These are phyloP conservation scores for Musa acuminata DNA, from an alignment of 176 grass and related monocot genomes.

Conservation along the genomic window DNA sequence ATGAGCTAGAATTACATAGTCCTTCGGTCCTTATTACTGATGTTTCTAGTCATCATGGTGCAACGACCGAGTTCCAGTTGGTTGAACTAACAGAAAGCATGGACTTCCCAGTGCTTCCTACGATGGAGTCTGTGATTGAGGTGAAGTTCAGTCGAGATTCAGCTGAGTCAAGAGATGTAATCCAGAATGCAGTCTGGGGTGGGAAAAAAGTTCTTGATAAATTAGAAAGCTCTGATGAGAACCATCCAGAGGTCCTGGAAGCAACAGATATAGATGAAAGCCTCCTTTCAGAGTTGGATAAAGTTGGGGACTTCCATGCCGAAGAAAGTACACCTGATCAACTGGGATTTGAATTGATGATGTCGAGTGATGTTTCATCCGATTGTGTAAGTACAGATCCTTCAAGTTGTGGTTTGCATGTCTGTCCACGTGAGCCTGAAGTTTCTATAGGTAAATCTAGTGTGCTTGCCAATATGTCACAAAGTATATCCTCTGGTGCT, in stretches of 20 bases:
- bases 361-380: conserved; percentile 1
- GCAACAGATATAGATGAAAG: conserved; percentile 51
- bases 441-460: background rate
- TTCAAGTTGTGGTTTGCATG: conserved; percentile 8
- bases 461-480: conserved; percentile 1
- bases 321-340: conserved; percentile 29
- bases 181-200: background rate
- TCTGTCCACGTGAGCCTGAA: background rate
- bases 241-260: conserved; percentile 55
- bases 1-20: too few species aligned
- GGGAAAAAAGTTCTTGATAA: background rate
- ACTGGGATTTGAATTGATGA: conserved; percentile 19
- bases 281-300: conserved; percentile 61
- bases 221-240: conserved; percentile 63
- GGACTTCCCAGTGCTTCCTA: conserved; percentile 6
- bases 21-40: background rate
- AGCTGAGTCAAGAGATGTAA: conserved; percentile 8
- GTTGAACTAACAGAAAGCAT: conserved; percentile 16
- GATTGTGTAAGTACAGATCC: conserved; percentile 10
- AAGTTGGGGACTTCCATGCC: conserved; percentile 54
- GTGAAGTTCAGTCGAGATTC: conserved; percentile 20
- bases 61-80: conserved; percentile 21
- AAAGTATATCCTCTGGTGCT: conserved; percentile 15
- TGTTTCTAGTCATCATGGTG: conserved; percentile 22
- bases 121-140: background rate